These are phyloP conservation scores for Conticribra weissflogii DNA, from an alignment of 108 stramenopile genomes.

Conservation along the genomic window DNA sequence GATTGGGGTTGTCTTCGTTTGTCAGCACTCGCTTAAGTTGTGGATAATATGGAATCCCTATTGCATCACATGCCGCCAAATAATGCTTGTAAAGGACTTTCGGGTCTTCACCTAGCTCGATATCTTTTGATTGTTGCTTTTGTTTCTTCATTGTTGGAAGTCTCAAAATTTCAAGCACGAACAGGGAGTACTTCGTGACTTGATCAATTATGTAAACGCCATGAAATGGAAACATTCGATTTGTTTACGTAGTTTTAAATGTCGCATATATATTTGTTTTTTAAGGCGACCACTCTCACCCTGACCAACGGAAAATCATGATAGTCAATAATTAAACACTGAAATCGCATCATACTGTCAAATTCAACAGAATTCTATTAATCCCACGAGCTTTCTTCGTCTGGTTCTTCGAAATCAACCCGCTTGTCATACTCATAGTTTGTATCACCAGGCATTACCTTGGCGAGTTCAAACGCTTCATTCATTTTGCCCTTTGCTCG, in stretches of 20 bases:
- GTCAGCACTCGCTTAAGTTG: conserved; percentile 14
- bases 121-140: conserved; percentile 14
- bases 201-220: no score
- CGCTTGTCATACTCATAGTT: conserved; percentile 53
- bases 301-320: neutral
- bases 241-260: neutral
- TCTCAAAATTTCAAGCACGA: neutral
- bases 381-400: conserved; percentile 63
- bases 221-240: neutral
- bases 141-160: conserved; percentile 3
- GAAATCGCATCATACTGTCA: neutral
- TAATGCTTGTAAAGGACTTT: conserved; percentile 30
- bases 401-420: conserved; percentile 45
- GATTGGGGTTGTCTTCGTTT: conserved; percentile 18
- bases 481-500: conserved; percentile 56
- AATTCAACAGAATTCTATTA: conserved; percentile 1
- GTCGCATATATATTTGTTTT: neutral
- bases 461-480: conserved; percentile 31
- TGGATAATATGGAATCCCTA: conserved; percentile 23
- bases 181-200: neutral
- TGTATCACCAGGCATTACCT: conserved; percentile 46
- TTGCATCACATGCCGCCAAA: conserved; percentile 22
- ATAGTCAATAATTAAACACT: neutral
- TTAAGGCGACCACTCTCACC: no score
- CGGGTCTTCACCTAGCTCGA: conserved; percentile 28